Evolutionary conservation across 441 rosid genomes (phyloP).

Genomic region (Populus hybrid): DNA sequence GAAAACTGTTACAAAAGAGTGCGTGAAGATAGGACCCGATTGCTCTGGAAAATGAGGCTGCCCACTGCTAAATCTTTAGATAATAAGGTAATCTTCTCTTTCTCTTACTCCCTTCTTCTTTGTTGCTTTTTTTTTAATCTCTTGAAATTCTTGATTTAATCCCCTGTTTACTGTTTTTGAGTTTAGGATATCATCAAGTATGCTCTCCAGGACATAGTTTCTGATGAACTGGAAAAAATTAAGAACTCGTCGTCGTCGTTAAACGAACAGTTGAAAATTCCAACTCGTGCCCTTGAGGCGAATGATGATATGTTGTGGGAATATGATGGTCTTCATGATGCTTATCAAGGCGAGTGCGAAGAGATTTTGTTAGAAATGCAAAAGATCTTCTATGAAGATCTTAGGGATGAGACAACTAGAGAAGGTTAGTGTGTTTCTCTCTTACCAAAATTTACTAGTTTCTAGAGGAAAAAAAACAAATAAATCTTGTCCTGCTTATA

Average conservation of each 20-base stretch:
- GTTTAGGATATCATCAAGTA: constrained; percentile 55
- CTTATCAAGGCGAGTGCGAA: constrained; percentile 73
- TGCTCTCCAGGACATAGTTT: constrained; percentile 65
- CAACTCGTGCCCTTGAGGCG: constrained; percentile 16
- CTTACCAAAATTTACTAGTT: not conserved
- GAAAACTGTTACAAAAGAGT: constrained; percentile 70
- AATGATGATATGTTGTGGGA: constrained; percentile 70
- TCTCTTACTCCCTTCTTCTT: not conserved
- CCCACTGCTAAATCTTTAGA: constrained; percentile 42
- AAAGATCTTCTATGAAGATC: constrained; percentile 80
- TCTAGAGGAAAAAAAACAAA: not conserved
- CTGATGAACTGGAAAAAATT: constrained; percentile 63
- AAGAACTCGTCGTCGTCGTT: constrained; percentile 33
- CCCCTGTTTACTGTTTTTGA: not conserved
- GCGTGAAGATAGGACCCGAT: constrained; percentile 62
- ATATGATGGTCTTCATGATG: constrained; percentile 62
- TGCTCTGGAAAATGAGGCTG: constrained; percentile 77
- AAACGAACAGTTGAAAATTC: constrained; percentile 18
- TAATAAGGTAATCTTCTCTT: constrained; percentile 40
- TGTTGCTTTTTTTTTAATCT: not conserved
- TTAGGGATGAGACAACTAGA: constrained; percentile 29
- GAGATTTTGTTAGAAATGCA: constrained; percentile 88
- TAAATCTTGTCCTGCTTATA: not conserved
- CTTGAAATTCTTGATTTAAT: not conserved
- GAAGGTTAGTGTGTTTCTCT: constrained; percentile 27